Conservation (phyloP, 495 filamentous ascomycete species). For the Aspergillus olivimuriae region DNA sequence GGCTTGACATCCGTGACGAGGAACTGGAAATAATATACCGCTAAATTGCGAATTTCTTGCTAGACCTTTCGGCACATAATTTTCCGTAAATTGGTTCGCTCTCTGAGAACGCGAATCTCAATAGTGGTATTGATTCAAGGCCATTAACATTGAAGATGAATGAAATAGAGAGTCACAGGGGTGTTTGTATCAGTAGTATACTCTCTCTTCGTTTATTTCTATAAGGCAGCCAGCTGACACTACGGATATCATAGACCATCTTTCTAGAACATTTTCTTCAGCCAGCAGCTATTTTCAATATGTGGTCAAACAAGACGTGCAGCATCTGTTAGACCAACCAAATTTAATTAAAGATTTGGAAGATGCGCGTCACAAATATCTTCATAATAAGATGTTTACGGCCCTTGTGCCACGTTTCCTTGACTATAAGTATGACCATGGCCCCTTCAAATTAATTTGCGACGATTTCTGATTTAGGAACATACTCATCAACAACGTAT, state of each 20-base stretch:
- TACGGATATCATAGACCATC: constrained; percentile 27
- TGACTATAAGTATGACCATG: constrained; percentile 19
- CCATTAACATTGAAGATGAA: constrained; percentile 29
- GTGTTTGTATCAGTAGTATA: constrained; percentile 28
- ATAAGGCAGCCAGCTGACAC: constrained; percentile 1
- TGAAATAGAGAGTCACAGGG: constrained; percentile 24
- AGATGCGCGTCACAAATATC: constrained; percentile 19
- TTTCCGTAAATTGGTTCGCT: constrained; percentile 22
- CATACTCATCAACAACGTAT: constrained; percentile 1
- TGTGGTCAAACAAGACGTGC: constrained; percentile 23
- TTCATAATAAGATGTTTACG: constrained; percentile 19
- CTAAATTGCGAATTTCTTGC: constrained; percentile 22
- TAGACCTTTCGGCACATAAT: constrained; percentile 22
- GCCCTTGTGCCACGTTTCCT: constrained; percentile 18
- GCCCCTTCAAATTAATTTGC: constrained; percentile 30
- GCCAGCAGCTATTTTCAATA: constrained; percentile 29
- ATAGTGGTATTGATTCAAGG: constrained; percentile 10
- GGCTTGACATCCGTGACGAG: constrained; percentile 10
- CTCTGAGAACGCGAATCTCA: too few species aligned
- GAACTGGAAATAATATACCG: constrained; percentile 25
- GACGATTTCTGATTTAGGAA: constrained; percentile 32
- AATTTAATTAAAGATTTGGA: constrained; percentile 23
- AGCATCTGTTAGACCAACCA: constrained; percentile 26
- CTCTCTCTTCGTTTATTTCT: not conserved
- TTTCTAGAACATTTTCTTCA: constrained; percentile 22